Conservation (phyloP, 1,284 basidiomycete genomes). For the Singerocomus inundabilis region DNA sequence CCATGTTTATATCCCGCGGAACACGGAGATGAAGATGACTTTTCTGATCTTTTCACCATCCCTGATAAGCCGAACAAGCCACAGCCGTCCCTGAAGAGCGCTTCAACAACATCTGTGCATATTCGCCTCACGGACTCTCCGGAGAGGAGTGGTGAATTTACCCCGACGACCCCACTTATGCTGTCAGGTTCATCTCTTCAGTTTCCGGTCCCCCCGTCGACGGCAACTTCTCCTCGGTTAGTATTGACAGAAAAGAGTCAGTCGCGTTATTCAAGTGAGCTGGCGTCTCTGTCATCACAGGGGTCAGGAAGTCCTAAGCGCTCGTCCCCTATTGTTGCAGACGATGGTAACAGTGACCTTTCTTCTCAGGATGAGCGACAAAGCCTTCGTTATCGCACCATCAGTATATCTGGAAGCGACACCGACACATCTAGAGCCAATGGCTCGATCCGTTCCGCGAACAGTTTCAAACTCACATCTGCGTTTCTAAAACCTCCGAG, state of each 20-base stretch:
- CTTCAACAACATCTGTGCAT: constrained; percentile 19
- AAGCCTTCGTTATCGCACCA: constrained; percentile 15
- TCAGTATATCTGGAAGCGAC: constrained; percentile 31
- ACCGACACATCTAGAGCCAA: constrained; percentile 30
- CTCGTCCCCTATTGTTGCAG: constrained; percentile 11
- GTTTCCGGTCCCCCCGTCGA: constrained; percentile 34
- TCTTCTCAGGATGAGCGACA: constrained; percentile 25
- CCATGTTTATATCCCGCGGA: constrained; percentile 1
- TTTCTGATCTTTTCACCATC: constrained; percentile 35
- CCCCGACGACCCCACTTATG: constrained; percentile 27
- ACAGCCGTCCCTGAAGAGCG: constrained; percentile 11
- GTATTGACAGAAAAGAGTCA: constrained; percentile 14
- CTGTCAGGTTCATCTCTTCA: constrained; percentile 31
- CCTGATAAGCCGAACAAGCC: constrained; percentile 20
- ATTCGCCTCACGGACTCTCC: constrained; percentile 11
- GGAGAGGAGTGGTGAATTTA: constrained; percentile 22
- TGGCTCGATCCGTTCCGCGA: constrained; percentile 12
- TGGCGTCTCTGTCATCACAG: constrained; percentile 27
- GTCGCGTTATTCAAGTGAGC: constrained; percentile 18
- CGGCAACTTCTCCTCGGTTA: constrained; percentile 12
- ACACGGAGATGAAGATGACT: constrained; percentile 31
- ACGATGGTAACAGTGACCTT: constrained; percentile 11
- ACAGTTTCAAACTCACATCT: constrained; percentile 15
- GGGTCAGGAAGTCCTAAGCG: constrained; percentile 18
- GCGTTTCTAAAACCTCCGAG: constrained; percentile 15